phyloP scores from a whole-genome alignment of 225 moss, liverwort and hornwort genomes.

The Sphagnum contortum region DNA sequence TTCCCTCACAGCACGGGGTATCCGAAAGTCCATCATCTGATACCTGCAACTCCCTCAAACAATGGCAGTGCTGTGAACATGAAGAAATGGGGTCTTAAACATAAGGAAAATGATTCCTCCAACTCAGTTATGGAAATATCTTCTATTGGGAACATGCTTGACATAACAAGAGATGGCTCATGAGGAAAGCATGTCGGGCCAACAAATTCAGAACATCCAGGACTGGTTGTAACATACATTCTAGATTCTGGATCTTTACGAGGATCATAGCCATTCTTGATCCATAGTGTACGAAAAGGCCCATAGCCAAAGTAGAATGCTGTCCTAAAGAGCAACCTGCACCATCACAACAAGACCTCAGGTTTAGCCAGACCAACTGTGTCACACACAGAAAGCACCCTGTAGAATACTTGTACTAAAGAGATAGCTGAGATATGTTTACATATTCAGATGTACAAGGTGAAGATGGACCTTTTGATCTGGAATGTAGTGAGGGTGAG shows the following conservation, averaged over 20 bases:
- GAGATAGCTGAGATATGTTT: no score
- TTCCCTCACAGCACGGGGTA: conserved; percentile 43
- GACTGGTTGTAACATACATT: conserved; percentile 24
- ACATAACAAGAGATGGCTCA: neutral
- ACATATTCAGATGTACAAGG: no score
- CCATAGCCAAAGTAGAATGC: conserved; percentile 90
- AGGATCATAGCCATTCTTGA: conserved; percentile 95
- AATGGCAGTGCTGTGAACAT: neutral
- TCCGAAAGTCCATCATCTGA: conserved; percentile 59
- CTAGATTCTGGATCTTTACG: conserved; percentile 84
- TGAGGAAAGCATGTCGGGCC: neutral
- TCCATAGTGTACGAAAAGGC: conserved; percentile 89
- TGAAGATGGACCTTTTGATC: conserved; percentile 45
- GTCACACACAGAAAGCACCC: neutral
- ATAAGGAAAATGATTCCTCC: no score
- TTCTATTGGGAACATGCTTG: no score
- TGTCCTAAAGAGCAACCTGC: conserved; percentile 78
- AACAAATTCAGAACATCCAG: no score
- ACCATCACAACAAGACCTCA: conserved; percentile 2
- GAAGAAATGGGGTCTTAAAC: no score
- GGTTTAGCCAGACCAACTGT: neutral
- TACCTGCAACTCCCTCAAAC: conserved; percentile 16
- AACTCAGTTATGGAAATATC: no score
- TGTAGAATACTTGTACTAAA: no score
- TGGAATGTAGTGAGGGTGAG: conserved; percentile 49